These are phyloP conservation scores for Glycine latifolia DNA, from an alignment of 306 rosid species.

Conservation along the genomic window DNA sequence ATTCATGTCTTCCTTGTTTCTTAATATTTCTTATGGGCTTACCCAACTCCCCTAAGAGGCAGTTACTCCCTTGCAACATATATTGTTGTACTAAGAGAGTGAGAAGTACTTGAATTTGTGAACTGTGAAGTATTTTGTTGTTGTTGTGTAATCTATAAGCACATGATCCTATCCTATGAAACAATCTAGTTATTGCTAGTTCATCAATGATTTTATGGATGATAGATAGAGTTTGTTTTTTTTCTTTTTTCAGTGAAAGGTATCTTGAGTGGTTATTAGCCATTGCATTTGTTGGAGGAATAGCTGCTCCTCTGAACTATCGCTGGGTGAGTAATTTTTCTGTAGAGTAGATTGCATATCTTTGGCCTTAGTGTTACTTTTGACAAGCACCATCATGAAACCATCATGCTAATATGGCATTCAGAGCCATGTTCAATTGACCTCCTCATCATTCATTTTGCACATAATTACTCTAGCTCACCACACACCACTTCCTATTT, in stretches of 20 bases:
- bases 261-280: slow-evolving; percentile 93
- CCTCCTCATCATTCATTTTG: slow-evolving; percentile 1
- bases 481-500: not conserved
- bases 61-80: not conserved
- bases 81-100: no score
- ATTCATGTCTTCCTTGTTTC: not conserved
- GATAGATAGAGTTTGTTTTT: not conserved
- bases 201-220: not conserved
- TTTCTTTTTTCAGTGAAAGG: slow-evolving; percentile 60
- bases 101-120: no score
- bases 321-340: slow-evolving; percentile 76
- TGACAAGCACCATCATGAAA: slow-evolving; percentile 22
- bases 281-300: slow-evolving; percentile 82
- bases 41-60: not conserved
- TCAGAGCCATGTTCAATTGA: not conserved
- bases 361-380: not conserved
- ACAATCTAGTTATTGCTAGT: not conserved
- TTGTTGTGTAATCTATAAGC: not conserved
- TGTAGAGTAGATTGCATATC: not conserved
- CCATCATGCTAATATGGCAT: slow-evolving; percentile 11
- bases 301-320: slow-evolving; percentile 87
- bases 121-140: not conserved
- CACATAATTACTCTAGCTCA: not conserved
- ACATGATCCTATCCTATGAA: not conserved
- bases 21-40: not conserved